Base-by-base conservation (phyloP, 768 basidiomycete species). In the Psilocybe subaeruginosa region DNA sequence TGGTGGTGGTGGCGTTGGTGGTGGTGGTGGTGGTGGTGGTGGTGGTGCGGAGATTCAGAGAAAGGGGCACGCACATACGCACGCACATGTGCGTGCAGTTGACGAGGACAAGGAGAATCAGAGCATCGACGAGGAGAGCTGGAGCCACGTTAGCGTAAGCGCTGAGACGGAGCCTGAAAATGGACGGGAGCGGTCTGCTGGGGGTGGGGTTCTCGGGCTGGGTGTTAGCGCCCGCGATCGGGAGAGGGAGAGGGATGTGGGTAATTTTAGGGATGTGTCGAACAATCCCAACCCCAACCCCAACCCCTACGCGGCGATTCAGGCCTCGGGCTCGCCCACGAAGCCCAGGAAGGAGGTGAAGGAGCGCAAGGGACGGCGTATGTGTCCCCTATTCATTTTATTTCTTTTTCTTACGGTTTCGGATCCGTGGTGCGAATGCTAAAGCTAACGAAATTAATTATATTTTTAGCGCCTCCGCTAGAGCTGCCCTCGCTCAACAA, bases 301-400 rank as follows among this genome's bases (percentile, higher is more conserved):
- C 59, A 9, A 55, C 69, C 17, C 60, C 66, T 35, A 23, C 23
- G 23, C 23, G 23, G 23, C 23, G 23, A 2, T 35, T 35, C 33
- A 35, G 11, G 11, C 2, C 33, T 23, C 6, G 33, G 33, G 6
- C 11, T 65, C 68, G 1, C 67, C 68, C 35, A 43, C 66, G 8
- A 76, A 76, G 46, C 71, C 70, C 27, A 82, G 73, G 66, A 82
- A 79, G 64, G 79, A 77, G 66, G 23, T 23, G 33, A 88, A 80
- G 72, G 82, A 84, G 54, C 82, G 79, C 69, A 88, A 82, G 59
- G 74, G 70, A 31, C 79, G 80, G 64, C 83, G 90, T 91, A 73
- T 75, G 86, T 77, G 55, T 51, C 45, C 7, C 33, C 6, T 35
- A 7, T 35, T 50, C 33, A 14, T 41, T 23, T 59, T 27, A 12